A percentile compares a stretch with the other conserved stretches of the same genome.
phyloP scores from a whole-genome alignment of 2,329 filamentous ascomycete species.

The Lachnum nothofagi region DNA sequence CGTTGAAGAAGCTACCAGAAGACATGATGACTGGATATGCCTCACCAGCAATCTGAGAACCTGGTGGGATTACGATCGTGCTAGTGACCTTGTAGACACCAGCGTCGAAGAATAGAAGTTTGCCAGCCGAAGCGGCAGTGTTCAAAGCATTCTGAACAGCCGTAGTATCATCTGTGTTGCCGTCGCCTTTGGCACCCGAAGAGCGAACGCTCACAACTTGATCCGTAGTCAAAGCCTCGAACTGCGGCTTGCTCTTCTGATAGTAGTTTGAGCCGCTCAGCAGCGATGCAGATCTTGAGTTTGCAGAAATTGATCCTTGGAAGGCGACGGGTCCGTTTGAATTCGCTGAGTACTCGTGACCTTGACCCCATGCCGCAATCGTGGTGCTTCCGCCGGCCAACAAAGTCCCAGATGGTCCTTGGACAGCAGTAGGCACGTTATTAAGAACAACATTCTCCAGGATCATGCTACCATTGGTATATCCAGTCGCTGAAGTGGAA shows the following conservation, averaged over 20 bases:
- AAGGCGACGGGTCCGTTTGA: conserved; percentile 37
- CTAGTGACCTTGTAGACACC: conserved; percentile 49
- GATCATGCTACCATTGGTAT: conserved; percentile 70
- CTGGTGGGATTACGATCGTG: conserved; percentile 44
- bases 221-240: conserved; percentile 36
- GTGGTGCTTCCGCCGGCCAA: conserved; percentile 63
- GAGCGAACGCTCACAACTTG: conserved; percentile 42
- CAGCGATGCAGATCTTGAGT: conserved; percentile 39
- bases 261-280: conserved; percentile 45
- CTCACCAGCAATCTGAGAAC: conserved; percentile 37
- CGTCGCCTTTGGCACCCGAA: conserved; percentile 45
- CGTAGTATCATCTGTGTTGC: conserved; percentile 53
- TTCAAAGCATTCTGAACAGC: conserved; percentile 55
- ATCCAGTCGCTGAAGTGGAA: conserved; percentile 47
- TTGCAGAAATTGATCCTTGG: conserved; percentile 40
- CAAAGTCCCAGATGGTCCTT: conserved; percentile 46
- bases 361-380: conserved; percentile 71
- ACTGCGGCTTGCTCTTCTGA: conserved; percentile 51
- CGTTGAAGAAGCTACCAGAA: conserved; percentile 41
- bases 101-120: conserved; percentile 53
- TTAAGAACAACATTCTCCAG: conserved; percentile 82
- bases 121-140: conserved; percentile 42
- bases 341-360: conserved; percentile 65
- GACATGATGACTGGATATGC: conserved; percentile 38
- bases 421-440: conserved; percentile 60